phyloP scores from a whole-genome alignment of 371 early-diverging fungal genomes.

The Apophysomyces elegans region DNA sequence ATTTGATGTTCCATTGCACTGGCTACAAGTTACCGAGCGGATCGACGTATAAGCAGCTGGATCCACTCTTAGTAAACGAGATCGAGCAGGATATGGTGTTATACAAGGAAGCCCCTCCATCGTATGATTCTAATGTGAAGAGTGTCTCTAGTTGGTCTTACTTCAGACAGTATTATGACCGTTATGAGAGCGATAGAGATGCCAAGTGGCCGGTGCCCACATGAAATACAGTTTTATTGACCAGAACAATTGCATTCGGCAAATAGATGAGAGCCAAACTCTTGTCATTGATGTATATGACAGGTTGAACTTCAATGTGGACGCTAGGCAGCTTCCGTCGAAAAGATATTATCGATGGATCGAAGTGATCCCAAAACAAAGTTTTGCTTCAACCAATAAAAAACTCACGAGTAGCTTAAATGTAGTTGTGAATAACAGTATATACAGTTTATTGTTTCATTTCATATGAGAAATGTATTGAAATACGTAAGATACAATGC shows the following conservation, averaged over 20 bases:
- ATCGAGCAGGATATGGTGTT: conserved; percentile 19
- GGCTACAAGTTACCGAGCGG: conserved; percentile 38
- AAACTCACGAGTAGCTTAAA: not conserved
- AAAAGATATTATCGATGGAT: too few relatives aligned
- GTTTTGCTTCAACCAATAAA: too few relatives aligned
- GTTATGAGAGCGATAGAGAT: conserved; percentile 26
- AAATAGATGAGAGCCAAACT: too few relatives aligned
- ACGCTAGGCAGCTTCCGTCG: too few relatives aligned
- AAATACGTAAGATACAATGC: conserved; percentile 87
- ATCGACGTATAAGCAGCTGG: conserved; percentile 27
- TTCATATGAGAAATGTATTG: conserved; percentile 84
- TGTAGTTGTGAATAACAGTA: not conserved
- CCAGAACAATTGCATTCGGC: too few relatives aligned
- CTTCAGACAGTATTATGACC: conserved; percentile 39
- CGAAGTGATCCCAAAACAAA: too few relatives aligned
- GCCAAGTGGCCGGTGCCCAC: conserved; percentile 28
- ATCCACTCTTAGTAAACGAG: conserved; percentile 26
- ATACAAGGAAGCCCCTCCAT: conserved; percentile 28
- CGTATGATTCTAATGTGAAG: conserved; percentile 27
- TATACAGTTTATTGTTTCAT: conserved; percentile 19
- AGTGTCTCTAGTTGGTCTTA: conserved; percentile 42
- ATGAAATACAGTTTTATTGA: not conserved
- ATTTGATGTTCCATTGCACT: conserved; percentile 39
- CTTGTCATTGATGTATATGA: too few relatives aligned
- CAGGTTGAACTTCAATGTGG: too few relatives aligned